Evolutionary conservation across 768 basidiomycete species (phyloP), one percentile per base, ranked within the genome.

Genomic region (Naganishia friedmannii): DNA sequence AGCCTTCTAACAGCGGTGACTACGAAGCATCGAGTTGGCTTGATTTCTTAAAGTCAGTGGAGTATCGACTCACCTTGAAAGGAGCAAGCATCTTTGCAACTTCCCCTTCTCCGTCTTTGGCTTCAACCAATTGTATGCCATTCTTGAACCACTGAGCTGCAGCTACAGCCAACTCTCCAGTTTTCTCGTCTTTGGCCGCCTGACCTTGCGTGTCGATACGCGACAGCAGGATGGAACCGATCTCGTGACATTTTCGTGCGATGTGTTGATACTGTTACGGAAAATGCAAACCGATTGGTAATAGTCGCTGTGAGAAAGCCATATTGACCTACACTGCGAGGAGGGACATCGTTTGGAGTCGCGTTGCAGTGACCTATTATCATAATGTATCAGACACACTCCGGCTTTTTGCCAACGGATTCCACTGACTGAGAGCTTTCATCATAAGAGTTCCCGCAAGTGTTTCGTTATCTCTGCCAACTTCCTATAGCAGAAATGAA

Each of bases 1-100:
- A 63, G 60, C 60, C 60, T 63, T 63, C 60, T 23, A 63, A 46
- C 26, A 63, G 15, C 3, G 60, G 60, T 17, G 32, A 10, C 60
- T 63, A 10, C 1, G 13, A 6, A 28, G n/a, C 5, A 42, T 39
- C 17, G 57, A 31, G 9, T 34, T 46, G 12, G 39, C 37, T 46
- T 2, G 2, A 28, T 3, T n/a, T 17, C 29, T 3, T 28, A 26
- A 29, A 21, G 3, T 7, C 7, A 1, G 2, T 29, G 34, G 17
- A 26, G 4, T 45, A n/a, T 51, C 48, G 3, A 34, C 60, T 29
- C 23, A 45, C 60, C 60, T 63, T 63, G 60, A 26, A 63, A 23
- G 39, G 60, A 21, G 26, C 60, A 26, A 63, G 39, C n/a, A 34
- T 13, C 26, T 63, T 63, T 26, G 37, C 39, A 1, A 29, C 1